These are phyloP conservation scores for Wickerhamiella azymoides DNA, from an alignment of 805 yeast genomes.

Conservation along the genomic window DNA sequence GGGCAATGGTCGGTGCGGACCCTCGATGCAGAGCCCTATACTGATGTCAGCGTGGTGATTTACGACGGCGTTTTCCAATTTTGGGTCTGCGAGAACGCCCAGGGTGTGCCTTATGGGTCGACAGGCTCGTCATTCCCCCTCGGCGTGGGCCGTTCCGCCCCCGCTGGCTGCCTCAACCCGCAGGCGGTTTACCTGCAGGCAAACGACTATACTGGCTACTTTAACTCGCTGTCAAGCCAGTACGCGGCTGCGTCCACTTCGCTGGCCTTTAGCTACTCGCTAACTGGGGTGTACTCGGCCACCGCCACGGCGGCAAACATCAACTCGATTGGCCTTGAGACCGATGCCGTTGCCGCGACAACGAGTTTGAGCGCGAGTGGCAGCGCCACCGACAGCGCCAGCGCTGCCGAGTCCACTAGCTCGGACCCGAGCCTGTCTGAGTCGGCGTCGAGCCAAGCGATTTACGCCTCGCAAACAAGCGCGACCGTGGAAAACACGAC, in stretches of 20 bases:
- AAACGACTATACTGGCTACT: neutral
- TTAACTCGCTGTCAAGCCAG: neutral
- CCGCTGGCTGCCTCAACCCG: neutral
- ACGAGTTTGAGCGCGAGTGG: neutral
- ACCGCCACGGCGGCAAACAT: neutral
- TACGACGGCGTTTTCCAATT: neutral
- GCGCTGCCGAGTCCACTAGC: no score
- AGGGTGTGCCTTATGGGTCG: neutral
- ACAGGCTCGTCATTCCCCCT: neutral
- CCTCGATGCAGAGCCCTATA: neutral
- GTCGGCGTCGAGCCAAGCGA: neutral
- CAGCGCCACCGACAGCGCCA: no score
- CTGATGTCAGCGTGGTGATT: neutral
- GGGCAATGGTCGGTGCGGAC: neutral
- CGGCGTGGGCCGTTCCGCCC: neutral
- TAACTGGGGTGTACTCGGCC: neutral
- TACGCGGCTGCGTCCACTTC: neutral
- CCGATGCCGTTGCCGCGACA: neutral
- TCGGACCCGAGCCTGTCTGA: no score
- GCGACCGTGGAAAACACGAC: no score
- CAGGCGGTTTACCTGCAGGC: neutral
- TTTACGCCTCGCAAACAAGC: no score
- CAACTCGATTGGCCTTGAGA: neutral
- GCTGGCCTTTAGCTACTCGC: neutral
- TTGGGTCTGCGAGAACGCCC: neutral